Percentiles rank a stretch among this genome's conserved stretches.
Evolutionary conservation across 768 basidiomycete species (phyloP).

Genomic region (Porphyrellus cyaneotinctus): DNA sequence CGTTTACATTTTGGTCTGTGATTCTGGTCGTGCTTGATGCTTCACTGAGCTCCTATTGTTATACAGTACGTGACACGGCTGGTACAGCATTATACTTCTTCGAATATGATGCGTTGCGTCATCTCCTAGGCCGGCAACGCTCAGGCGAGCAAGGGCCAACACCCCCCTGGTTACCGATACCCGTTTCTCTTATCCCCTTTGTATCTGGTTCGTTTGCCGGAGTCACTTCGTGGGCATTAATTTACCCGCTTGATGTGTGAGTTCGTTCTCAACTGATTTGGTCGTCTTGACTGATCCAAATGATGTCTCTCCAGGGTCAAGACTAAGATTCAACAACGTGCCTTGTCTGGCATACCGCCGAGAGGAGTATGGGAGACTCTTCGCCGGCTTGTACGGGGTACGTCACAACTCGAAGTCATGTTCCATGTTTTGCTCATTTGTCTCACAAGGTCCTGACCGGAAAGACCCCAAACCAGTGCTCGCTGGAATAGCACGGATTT

Average conservation of each 20-base stretch:
- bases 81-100: constrained; percentile 92
- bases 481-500: constrained; percentile 77
- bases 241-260: constrained; percentile 93
- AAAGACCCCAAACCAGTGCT: constrained; percentile 70
- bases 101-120: constrained; percentile 90
- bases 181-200: constrained; percentile 77
- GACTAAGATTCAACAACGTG: constrained; percentile 94
- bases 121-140: constrained; percentile 73
- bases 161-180: constrained; percentile 85
- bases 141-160: constrained; percentile 77
- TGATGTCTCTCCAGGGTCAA: constrained; percentile 56
- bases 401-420: constrained; percentile 6
- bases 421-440: neutral
- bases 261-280: constrained; percentile 22
- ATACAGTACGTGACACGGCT: constrained; percentile 76
- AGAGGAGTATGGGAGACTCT: constrained; percentile 73
- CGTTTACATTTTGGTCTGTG: constrained; percentile 75
- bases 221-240: constrained; percentile 84
- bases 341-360: constrained; percentile 72
- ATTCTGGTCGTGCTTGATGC: neutral
- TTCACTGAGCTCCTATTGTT: constrained; percentile 7
- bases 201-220: constrained; percentile 88
- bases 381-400: constrained; percentile 76
- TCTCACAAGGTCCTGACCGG: constrained; percentile 66
- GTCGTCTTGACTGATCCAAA: neutral